Base-by-base conservation (phyloP, 2,329 filamentous ascomycete species). In the Magnaporthiopsis rhizophila region DNA sequence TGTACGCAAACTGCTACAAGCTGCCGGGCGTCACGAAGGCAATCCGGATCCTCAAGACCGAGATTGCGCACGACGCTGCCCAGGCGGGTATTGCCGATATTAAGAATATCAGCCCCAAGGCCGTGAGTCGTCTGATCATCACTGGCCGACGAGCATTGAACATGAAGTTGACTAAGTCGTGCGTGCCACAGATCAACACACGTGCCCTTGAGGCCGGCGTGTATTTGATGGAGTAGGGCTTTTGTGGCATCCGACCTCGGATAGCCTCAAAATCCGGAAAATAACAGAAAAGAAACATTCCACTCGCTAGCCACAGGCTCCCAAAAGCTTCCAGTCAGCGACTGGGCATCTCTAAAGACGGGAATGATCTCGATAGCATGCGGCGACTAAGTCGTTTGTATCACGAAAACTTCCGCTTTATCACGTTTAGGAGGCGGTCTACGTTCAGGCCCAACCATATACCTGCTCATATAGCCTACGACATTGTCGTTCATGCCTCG, bases 1-100 rank as follows among this genome's bases (percentile, higher is more conserved):
- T 84, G 78, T 84, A 77, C 69, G 76, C 79, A 61, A 82, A 83
- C 67, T 71, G 78, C 53, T 84, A 80, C 67, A 81, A 81, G 3
- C 71, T 74, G 5, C 75, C 77, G 28, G 81, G 81, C 28, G 80
- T 83, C 3, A 72, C 72, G 64, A 78, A 77, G 72, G 75, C 75
- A 7, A 79, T 82, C 63, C 70, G 78, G 62, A 77, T 83, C 26
- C 71, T 83, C 65, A 82, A 81, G 74, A 73, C 76, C 56, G 80
- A 83, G 72, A 74, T 82, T 36, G 64, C 71, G 32, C 66, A 70
- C 2, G 75, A 77, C 61, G 75, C 71, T 58, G 72, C 72, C 24
- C 73, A 77, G 67, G 67, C 74, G 38, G 75, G 75, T 11, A 71
- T 74, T 9, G 69, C 63, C 15, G 66, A 70, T 59, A 32, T 71